These are phyloP conservation scores for Zhuliangozyma blackwelliae DNA, from an alignment of 1,139 yeast species.

Conservation along the genomic window DNA sequence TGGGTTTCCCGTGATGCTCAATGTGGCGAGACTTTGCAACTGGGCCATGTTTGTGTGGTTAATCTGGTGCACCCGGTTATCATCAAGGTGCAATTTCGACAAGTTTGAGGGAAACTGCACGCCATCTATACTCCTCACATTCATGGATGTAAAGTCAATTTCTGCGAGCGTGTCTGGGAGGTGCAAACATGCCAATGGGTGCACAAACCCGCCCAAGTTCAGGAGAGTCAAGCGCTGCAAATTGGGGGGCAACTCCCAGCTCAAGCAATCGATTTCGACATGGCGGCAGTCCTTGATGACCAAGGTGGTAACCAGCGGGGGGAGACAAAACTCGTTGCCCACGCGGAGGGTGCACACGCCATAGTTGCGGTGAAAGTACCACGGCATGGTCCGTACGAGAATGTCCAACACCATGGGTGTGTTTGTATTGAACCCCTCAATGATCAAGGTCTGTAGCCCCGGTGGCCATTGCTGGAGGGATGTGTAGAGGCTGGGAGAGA, in stretches of 20 bases:
- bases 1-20: slow-evolving; percentile 4
- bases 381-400: slow-evolving; percentile 3
- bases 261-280: slow-evolving; percentile 3
- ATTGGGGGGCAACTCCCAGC: slow-evolving; percentile 1
- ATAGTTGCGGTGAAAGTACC: slow-evolving; percentile 2
- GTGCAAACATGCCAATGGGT: slow-evolving; percentile 1
- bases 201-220: slow-evolving; percentile 5
- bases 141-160: slow-evolving; percentile 5
- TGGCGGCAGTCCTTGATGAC: slow-evolving; percentile 5
- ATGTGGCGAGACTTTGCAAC: background rate
- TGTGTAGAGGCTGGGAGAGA: slow-evolving; percentile 4
- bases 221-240: slow-evolving; percentile 1
- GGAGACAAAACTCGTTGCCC: slow-evolving; percentile 4
- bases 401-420: slow-evolving; percentile 1
- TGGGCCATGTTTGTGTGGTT: slow-evolving; percentile 1
- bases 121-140: slow-evolving; percentile 3
- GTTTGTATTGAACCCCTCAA: slow-evolving; percentile 4
- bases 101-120: slow-evolving; percentile 3
- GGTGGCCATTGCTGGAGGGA: slow-evolving; percentile 1
- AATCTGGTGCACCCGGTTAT: slow-evolving; percentile 4
- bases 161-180: slow-evolving; percentile 1
- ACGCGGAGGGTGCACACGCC: slow-evolving; percentile 5
- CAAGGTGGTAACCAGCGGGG: slow-evolving; percentile 1
- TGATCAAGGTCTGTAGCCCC: slow-evolving; percentile 1
- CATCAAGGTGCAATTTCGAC: slow-evolving; percentile 3